Percentiles rank a stretch among this genome's conserved stretches.
phyloP scores from a whole-genome alignment of 2,329 filamentous ascomycete species.

The Madurella mycetomatis region DNA sequence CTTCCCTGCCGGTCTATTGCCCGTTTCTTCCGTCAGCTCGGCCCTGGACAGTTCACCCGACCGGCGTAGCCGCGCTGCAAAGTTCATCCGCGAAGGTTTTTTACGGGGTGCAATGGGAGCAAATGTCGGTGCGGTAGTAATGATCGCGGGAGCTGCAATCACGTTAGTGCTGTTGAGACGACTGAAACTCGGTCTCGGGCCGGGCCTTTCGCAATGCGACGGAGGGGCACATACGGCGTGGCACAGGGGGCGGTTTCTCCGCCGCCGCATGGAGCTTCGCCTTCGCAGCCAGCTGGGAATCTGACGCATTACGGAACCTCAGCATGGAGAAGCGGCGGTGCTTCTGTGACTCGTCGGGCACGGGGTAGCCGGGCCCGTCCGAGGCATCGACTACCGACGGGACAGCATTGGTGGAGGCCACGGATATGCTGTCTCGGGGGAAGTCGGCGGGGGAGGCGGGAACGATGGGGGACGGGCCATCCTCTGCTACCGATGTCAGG shows the following conservation, averaged over 20 bases:
- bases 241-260: conserved; percentile 53
- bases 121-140: conserved; percentile 84
- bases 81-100: conserved; percentile 51
- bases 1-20: conserved; percentile 29
- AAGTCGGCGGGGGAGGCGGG: conserved; percentile 31
- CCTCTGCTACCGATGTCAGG: conserved; percentile 23
- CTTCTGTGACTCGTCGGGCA: conserved; percentile 52
- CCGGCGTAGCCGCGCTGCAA: conserved; percentile 49
- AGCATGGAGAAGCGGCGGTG: conserved; percentile 65
- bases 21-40: conserved; percentile 28
- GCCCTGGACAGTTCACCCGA: conserved; percentile 46
- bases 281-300: conserved; percentile 76
- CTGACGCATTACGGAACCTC: conserved; percentile 86
- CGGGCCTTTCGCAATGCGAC: conserved; percentile 13
- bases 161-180: conserved; percentile 28
- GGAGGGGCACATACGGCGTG: conserved; percentile 46
- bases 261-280: conserved; percentile 62
- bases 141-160: conserved; percentile 63
- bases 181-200: conserved; percentile 2
- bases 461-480: conserved; percentile 22
- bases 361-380: conserved; percentile 42
- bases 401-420: conserved; percentile 25
- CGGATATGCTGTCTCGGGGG: conserved; percentile 28
- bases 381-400: conserved; percentile 23
- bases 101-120: conserved; percentile 52